Percentiles rank a stretch among this genome's conserved stretches.
Evolutionary conservation across 306 rosid species (phyloP).

Genomic region (Vicia villosa): DNA sequence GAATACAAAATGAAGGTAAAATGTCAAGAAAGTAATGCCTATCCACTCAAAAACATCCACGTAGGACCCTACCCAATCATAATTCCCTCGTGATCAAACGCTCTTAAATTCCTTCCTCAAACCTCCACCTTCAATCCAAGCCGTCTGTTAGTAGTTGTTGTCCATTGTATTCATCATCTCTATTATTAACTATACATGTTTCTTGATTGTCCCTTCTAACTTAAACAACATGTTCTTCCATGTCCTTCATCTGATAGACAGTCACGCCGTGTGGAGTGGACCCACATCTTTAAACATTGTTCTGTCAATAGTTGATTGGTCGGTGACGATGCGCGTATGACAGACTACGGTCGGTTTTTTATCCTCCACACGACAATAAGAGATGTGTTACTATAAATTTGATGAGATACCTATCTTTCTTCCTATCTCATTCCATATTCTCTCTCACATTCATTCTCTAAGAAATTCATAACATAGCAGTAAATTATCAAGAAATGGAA

Average conservation of each 20-base stretch:
- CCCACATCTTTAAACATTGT: neutral
- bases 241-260: conserved; percentile 49
- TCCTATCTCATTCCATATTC: neutral
- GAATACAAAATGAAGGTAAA: too few species aligned
- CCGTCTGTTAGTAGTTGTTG: conserved; percentile 43
- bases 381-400: conserved; percentile 41
- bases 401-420: conserved; percentile 1
- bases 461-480: too few species aligned
- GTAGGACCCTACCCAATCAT: neutral
- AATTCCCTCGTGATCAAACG: neutral
- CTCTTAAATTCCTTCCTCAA: neutral
- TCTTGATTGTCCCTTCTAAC: conserved; percentile 45
- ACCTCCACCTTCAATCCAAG: conserved; percentile 27
- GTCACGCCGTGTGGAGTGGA: conserved; percentile 25
- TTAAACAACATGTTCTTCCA: conserved; percentile 35
- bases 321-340: conserved; percentile 44
- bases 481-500: conserved; percentile 7
- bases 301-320: conserved; percentile 43
- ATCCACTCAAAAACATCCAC: neutral
- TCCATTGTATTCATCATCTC: conserved; percentile 41
- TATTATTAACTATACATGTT: conserved; percentile 45
- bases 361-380: conserved; percentile 29
- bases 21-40: too few species aligned
- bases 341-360: conserved; percentile 17
- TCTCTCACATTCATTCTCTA: neutral